Conservation (phyloP, 768 basidiomycete genomes). For the Leccinum ochraceum region DNA sequence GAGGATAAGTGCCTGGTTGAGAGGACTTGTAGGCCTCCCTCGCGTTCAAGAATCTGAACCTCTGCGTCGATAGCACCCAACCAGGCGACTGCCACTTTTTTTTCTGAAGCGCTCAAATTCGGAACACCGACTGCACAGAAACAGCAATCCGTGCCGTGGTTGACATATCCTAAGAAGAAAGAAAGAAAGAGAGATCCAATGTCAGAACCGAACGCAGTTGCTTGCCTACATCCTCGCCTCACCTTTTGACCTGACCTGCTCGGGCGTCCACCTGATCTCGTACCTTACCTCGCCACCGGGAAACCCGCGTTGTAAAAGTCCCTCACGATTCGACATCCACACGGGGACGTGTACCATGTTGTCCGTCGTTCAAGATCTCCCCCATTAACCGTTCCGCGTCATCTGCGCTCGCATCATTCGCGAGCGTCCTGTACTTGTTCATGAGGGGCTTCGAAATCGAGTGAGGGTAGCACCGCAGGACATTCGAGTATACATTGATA, state of each 20-base stretch:
- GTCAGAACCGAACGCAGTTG: not conserved
- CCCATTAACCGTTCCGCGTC: constrained; percentile 50
- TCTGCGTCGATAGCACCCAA: constrained; percentile 50
- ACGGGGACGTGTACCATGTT: constrained; percentile 73
- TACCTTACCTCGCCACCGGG: constrained; percentile 60
- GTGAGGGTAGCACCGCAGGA: constrained; percentile 60
- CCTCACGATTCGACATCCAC: constrained; percentile 24
- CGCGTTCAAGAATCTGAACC: constrained; percentile 40
- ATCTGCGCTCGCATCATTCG: constrained; percentile 24
- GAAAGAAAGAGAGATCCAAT: not conserved
- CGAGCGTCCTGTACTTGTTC: constrained; percentile 43
- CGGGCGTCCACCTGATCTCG: constrained; percentile 68
- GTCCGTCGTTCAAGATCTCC: constrained; percentile 56
- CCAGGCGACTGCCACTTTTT: constrained; percentile 54
- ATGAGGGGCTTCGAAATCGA: constrained; percentile 49
- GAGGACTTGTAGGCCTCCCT: constrained; percentile 32
- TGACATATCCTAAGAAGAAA: constrained; percentile 55
- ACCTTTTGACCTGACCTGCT: constrained; percentile 62
- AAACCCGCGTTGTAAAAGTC: constrained; percentile 54
- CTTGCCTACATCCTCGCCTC: not conserved
- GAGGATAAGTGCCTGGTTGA: constrained; percentile 49
- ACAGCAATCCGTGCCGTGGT: constrained; percentile 64
- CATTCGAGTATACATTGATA: constrained; percentile 45
- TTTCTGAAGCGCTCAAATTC: constrained; percentile 36
- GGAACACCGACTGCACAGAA: constrained; percentile 63